Percentiles rank a stretch among this genome's conserved stretches.
These are phyloP conservation scores for Endotrypanum monterogeii DNA, from an alignment of 208 protist species.

Conservation along the genomic window DNA sequence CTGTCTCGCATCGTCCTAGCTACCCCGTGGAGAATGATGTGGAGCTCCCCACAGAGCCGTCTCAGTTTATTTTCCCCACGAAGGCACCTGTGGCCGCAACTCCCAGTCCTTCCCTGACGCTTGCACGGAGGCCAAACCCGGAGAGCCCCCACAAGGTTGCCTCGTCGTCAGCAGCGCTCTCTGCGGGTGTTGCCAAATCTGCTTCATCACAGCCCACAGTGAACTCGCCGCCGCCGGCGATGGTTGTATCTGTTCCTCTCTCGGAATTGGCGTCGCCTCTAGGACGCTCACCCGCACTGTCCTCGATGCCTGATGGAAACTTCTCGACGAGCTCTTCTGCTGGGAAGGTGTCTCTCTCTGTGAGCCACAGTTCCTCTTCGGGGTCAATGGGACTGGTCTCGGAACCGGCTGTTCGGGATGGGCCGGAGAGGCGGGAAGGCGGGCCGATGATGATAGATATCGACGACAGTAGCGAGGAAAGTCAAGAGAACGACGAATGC, in stretches of 20 bases:
- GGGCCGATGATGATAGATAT: neutral
- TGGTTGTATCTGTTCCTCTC: neutral
- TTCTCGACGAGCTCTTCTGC: neutral
- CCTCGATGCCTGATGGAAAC: neutral
- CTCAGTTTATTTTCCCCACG: constrained; percentile 6
- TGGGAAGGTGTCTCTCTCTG: neutral
- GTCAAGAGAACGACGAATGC: too few species aligned
- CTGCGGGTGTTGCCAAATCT: neutral
- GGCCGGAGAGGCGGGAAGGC: neutral
- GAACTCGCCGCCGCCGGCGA: neutral
- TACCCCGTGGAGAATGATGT: neutral
- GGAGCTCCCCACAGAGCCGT: constrained; percentile 18
- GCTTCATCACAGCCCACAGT: neutral
- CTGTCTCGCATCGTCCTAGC: neutral
- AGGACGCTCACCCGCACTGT: neutral
- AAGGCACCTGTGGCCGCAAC: neutral
- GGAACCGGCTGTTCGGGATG: neutral
- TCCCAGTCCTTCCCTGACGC: neutral
- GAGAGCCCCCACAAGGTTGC: too few species aligned
- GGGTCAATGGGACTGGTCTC: neutral
- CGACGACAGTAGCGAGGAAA: neutral
- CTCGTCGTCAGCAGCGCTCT: neutral
- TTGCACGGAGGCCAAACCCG: neutral
- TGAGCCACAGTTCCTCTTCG: neutral
- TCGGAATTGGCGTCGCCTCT: neutral